Percentiles rank a stretch among this genome's conserved stretches.
Conservation (phyloP, 768 basidiomycete species). For the Lentinula boryana region DNA sequence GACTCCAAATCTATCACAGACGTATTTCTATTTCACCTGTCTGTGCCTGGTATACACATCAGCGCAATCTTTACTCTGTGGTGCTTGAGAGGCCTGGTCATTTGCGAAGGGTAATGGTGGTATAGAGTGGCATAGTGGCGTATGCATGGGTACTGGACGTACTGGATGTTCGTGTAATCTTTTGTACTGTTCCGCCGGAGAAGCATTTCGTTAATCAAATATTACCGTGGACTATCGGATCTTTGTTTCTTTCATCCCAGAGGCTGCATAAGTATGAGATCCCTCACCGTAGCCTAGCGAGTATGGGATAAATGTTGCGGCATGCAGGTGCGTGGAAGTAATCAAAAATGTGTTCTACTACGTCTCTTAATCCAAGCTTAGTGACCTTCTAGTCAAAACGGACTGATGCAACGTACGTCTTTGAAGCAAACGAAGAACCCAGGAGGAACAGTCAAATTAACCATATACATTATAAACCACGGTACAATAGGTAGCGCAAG, state of each 20-base stretch:
- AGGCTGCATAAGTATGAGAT: too few relatives aligned
- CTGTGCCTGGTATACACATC: not conserved
- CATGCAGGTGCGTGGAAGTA: too few relatives aligned
- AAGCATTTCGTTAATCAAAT: too few relatives aligned
- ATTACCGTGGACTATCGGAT: too few relatives aligned
- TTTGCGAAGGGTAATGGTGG: not conserved
- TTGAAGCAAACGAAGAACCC: not conserved
- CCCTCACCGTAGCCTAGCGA: too few relatives aligned
- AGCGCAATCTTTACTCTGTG: not conserved
- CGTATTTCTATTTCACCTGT: too few relatives aligned
- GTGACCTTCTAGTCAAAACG: not conserved
- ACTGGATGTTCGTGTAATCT: too few relatives aligned
- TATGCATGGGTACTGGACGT: not conserved
- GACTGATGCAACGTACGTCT: not conserved
- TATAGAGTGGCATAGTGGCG: not conserved
- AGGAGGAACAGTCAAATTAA: not conserved
- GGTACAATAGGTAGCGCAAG: constrained; percentile 4
- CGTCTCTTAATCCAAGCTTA: not conserved
- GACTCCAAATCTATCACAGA: too few relatives aligned
- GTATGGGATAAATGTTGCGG: too few relatives aligned
- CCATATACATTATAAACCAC: not conserved
- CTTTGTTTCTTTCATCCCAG: too few relatives aligned
- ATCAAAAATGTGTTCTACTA: too few relatives aligned
- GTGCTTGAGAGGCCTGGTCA: not conserved
- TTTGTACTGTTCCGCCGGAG: too few relatives aligned